A percentile compares a stretch with the other conserved stretches of the same genome.
Evolutionary conservation across 257 asterid genomes (phyloP).

Genomic region (Nicotiana knightiana): DNA sequence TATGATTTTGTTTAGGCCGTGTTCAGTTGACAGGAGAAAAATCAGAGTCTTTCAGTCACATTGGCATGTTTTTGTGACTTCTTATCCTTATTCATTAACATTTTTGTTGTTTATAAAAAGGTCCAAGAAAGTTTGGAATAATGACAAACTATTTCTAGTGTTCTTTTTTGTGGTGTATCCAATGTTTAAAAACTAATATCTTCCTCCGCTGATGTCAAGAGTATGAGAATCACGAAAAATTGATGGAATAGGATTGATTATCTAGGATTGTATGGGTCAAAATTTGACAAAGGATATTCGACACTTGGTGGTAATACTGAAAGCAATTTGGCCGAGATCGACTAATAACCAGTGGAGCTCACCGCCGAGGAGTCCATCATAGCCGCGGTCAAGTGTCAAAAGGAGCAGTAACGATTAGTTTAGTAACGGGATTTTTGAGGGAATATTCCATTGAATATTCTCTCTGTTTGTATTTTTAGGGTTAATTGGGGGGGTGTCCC

Average conservation of each 20-base stretch:
- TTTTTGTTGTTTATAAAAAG: background rate
- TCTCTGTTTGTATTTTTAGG: no score
- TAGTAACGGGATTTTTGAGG: no score
- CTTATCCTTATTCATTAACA: background rate
- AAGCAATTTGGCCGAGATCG: no score
- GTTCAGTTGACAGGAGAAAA: background rate
- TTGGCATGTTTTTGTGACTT: background rate
- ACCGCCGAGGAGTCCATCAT: no score
- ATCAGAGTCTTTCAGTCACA: background rate
- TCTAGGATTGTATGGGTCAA: background rate
- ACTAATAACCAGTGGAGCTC: no score
- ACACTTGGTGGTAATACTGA: no score
- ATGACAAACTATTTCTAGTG: background rate
- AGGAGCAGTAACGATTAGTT: no score
- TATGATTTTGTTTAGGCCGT: background rate
- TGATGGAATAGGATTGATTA: background rate
- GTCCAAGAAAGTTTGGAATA: constrained; percentile 5
- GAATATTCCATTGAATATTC: no score
- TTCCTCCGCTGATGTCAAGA: background rate
- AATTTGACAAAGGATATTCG: no score
- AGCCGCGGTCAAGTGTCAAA: no score
- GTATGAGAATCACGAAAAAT: background rate
- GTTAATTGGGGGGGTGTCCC: no score
- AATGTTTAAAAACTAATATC: background rate
- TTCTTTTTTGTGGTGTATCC: background rate